Evolutionary conservation across 805 yeast genomes (phyloP), one percentile per base, ranked within the genome.

Genomic region (Wickerhamomyces ciferrii): DNA sequence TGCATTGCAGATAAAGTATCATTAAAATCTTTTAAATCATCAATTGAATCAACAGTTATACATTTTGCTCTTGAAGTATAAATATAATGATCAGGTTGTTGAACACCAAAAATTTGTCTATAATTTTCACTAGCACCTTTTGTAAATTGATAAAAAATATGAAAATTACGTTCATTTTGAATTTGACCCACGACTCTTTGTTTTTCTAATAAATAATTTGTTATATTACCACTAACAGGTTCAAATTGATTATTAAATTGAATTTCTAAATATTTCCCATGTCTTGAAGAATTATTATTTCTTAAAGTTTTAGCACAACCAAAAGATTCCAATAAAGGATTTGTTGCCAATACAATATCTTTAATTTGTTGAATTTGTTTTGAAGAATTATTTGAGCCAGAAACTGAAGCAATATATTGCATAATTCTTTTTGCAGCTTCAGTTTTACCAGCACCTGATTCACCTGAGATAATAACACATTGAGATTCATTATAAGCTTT

Each of bases 371-470:
- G 81, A 58, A 94, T 92, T 17, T 80, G 79, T n/a, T 72, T 74
- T 29, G 85, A 76, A 19, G 85, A 74, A 8, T 81, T 68, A 8
- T 74, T 64, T 15, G 81, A 75, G 13, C 91, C 95, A 2, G 94
- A 83, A 4, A 90, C 96, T 21, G 91, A 81, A 34, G 97, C 90
- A 55, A 92, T 85, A 64, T 92, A 92, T 68, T 92, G 97, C 98
- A 92, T 92, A 66, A 92, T 91, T 64, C 95, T 81, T 71, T 92
- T 92, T 38, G 98, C 97, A 20, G 97, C 97, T 69, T 92, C 98
- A 5, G 98, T 92, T 63, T 92, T 92, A 43, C 98, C 98, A 5
- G 98, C 98, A 51, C 98, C 98, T 1, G 96, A 87, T 65, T 92
- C 98, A 47, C 98, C 98, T 3, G 96, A 87, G 54, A 94, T 94